Evolutionary conservation across 495 filamentous ascomycete genomes (phyloP).

Genomic region (Coniosporium apollinis): DNA sequence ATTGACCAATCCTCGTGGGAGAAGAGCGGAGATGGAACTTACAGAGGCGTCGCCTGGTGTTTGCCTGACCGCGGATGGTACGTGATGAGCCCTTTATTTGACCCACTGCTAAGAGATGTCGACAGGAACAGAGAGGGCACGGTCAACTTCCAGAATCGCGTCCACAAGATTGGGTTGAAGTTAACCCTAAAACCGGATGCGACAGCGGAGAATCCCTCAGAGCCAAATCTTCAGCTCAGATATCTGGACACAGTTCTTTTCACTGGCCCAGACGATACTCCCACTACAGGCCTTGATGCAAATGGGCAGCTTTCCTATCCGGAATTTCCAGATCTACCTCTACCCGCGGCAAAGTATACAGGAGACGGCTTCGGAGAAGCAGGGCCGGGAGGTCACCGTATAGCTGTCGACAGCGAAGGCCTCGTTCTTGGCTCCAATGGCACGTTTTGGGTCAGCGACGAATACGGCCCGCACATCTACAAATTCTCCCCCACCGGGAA

Average conservation of each 20-base stretch:
- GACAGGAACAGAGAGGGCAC: conserved; percentile 67
- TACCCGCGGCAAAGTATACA: conserved; percentile 48
- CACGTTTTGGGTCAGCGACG: conserved; percentile 62
- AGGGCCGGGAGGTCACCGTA: conserved; percentile 41
- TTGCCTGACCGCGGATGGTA: conserved; percentile 66
- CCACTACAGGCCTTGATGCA: conserved; percentile 52
- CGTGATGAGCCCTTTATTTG: no score
- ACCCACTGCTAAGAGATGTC: no score
- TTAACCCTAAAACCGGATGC: conserved; percentile 35
- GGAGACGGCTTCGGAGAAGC: conserved; percentile 56
- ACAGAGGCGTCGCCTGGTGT: conserved; percentile 45
- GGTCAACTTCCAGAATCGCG: conserved; percentile 51
- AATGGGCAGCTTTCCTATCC: conserved; percentile 36
- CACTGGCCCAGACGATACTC: conserved; percentile 47
- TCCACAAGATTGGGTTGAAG: conserved; percentile 53
- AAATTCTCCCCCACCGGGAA: conserved; percentile 42
- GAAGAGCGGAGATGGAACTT: conserved; percentile 35
- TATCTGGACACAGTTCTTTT: conserved; percentile 57
- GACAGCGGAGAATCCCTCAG: conserved; percentile 37
- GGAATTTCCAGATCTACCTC: conserved; percentile 42
- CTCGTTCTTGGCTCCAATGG: conserved; percentile 47
- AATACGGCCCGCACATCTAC: conserved; percentile 67
- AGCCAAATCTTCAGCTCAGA: conserved; percentile 44
- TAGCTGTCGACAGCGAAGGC: conserved; percentile 54
- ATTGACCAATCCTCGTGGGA: conserved; percentile 47